Base-by-base conservation (phyloP, 2,329 filamentous ascomycete genomes). In the Ilyonectria mors-panacis region DNA sequence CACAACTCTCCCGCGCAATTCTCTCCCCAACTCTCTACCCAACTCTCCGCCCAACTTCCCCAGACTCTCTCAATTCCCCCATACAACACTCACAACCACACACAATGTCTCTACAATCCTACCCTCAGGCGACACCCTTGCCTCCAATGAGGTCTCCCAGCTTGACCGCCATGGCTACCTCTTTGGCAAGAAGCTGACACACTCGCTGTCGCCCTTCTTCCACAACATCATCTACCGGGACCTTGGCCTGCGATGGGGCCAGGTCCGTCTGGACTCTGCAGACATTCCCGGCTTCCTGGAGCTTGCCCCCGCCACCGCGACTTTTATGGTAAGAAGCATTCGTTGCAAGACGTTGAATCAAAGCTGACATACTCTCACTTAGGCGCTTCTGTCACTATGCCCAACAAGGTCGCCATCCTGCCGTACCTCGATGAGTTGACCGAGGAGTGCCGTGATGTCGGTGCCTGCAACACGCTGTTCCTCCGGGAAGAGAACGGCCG, bases 391-490 rank as follows among this genome's bases (percentile, higher is more conserved):
- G 90, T 95, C 42, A 95, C 93, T 21, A 96, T 95, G 93, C 93
- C 93, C 0, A 91, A 94, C 84, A 95, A 96, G 80, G 88, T 95
- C 28, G 85, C 89, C 73, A 94, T 95, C 77, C 88, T 95, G 66
- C 85, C 88, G 0, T 85, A 93, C 72, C 86, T 95, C 9, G 93
- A 95, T 76, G 88, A 91, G 60, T 83, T 95, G 42, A 94, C 92
- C 7, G 86, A 89, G 23, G 92, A 94, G 80, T 93, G 89, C 72
- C 86, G 87, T 56, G 89, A 91, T 39, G 91, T 94, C 23, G 93
- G 93, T 54, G 93, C 93, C 57, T 91, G 92, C 80, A 95, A 96
- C 84, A 96, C 93, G 1, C 86, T 95, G 59, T 95, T 92, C 82
- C 78, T 93, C 53, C 84, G 87, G 23, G 79, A 83, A 53, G 82